Base-by-base conservation (phyloP, 148 eudicot genomes). In the Camellia sinensis region DNA sequence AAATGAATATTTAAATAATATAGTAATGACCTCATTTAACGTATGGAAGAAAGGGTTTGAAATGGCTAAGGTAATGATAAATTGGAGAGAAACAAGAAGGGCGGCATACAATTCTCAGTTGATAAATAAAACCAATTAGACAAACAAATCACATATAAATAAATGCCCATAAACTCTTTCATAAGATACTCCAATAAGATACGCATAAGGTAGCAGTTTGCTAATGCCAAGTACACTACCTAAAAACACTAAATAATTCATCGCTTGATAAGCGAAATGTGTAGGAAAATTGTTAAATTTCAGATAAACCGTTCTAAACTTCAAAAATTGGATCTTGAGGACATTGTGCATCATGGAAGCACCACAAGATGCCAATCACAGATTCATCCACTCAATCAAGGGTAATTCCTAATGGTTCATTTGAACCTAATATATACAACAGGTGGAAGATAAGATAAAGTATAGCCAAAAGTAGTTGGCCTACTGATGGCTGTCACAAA, bases 391-490 rank as follows among this genome's bases (percentile, higher is more conserved):
- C 13, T 8, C 57, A 54, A 54, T 54, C 57, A 54, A 54, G 57
- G 57, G 2, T 21, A 5, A 77, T 14, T 29, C 45, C 21, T 17
- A 59, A 48, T 50, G 22, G 52, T 10, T 53, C 62, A 50, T 29
- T 29, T 17, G 61, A 60, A 13, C 37, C 17, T 21, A 15, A 17
- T 60, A 18, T 43, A n/a, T 37, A 29, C 2, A 67, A 67, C 43
- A 53, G 40, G 14, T 5, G 5, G 45, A 13, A 77, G 48, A 61
- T 44, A 12, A 43, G 48, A 61, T 44, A 12, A 43, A 54, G 62
- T 61, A 79, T 71, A 68, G 40, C 12, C 56, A 40, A 29, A 15
- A 59, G 65, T 64, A 50, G 75, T 7, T 56, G 46, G 63, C 76
- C 29, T 19, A 52, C 10, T 48, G 40, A 48, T 71, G 43, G 5